Evolutionary conservation across 495 filamentous ascomycete genomes (phyloP).

Genomic region (Corynascus novoguineensis): DNA sequence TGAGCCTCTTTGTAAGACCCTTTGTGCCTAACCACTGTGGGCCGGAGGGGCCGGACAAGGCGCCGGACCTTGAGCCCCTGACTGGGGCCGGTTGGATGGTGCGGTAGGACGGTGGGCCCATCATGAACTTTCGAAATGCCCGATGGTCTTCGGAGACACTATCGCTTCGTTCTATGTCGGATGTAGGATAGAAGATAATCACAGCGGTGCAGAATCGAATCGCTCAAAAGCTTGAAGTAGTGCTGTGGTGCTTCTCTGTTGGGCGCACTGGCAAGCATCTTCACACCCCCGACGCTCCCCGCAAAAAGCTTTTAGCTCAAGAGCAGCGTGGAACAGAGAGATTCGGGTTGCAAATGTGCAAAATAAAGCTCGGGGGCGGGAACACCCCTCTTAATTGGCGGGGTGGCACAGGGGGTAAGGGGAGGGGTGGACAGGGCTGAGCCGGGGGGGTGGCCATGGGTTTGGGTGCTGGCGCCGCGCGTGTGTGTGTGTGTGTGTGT

Average conservation of each 20-base stretch:
- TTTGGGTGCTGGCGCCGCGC: background rate
- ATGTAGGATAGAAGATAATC: too few relatives aligned
- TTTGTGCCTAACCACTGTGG: slow-evolving; percentile 6
- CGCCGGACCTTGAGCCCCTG: slow-evolving; percentile 6
- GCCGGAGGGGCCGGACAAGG: background rate
- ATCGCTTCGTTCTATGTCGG: too few relatives aligned
- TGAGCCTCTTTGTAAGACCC: slow-evolving; percentile 19
- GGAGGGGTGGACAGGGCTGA: background rate
- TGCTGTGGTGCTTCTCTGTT: too few relatives aligned
- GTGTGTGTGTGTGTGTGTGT: too few relatives aligned
- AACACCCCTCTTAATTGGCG: background rate
- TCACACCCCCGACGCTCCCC: too few relatives aligned
- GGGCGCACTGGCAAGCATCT: too few relatives aligned
- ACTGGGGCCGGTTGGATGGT: slow-evolving; percentile 20
- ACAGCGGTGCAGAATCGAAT: too few relatives aligned
- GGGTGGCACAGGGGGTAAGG: background rate
- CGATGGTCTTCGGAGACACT: background rate
- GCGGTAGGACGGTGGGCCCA: slow-evolving; percentile 15
- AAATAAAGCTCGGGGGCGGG: background rate
- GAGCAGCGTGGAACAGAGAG: too few relatives aligned
- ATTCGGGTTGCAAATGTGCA: background rate
- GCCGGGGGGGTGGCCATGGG: background rate
- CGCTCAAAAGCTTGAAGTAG: too few relatives aligned
- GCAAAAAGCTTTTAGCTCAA: too few relatives aligned
- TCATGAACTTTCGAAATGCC: background rate